Evolutionary conservation across 2,329 filamentous ascomycete genomes (phyloP).

Genomic region (Cladophialophora carrionii): DNA sequence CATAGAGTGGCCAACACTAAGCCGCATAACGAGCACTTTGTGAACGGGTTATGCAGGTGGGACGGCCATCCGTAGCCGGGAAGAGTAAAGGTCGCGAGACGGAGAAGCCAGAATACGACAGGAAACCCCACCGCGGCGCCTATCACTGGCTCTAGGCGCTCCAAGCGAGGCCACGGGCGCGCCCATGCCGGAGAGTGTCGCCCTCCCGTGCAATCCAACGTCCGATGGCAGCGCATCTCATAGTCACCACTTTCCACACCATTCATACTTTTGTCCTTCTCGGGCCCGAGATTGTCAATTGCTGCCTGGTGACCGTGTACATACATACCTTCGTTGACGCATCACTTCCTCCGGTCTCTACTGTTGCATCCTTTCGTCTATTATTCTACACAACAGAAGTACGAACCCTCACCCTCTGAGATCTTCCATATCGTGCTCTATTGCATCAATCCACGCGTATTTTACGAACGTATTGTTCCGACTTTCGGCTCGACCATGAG

Average conservation of each 20-base stretch:
- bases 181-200: background rate
- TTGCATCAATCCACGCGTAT: background rate
- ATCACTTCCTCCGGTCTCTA: conserved; percentile 6
- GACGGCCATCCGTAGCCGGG: background rate
- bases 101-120: background rate
- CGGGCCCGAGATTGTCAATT: conserved; percentile 21
- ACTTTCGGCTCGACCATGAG: conserved; percentile 4
- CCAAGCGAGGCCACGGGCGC: background rate
- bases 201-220: conserved; percentile 1
- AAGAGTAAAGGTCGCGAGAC: conserved; percentile 5
- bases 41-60: conserved; percentile 3
- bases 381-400: background rate
- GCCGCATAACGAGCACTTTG: background rate
- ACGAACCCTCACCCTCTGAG: background rate
- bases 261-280: conserved; percentile 9
- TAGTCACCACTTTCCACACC: background rate
- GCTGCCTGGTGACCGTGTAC: conserved; percentile 9
- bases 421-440: background rate
- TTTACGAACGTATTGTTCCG: background rate
- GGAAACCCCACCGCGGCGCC: background rate
- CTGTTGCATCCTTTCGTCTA: conserved; percentile 1
- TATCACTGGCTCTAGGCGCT: background rate
- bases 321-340: conserved; percentile 12
- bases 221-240: conserved; percentile 1
- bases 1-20: background rate